These are phyloP conservation scores for Iodosphaeria phyllophila DNA, from an alignment of 2,329 filamentous ascomycete species.

Conservation along the genomic window DNA sequence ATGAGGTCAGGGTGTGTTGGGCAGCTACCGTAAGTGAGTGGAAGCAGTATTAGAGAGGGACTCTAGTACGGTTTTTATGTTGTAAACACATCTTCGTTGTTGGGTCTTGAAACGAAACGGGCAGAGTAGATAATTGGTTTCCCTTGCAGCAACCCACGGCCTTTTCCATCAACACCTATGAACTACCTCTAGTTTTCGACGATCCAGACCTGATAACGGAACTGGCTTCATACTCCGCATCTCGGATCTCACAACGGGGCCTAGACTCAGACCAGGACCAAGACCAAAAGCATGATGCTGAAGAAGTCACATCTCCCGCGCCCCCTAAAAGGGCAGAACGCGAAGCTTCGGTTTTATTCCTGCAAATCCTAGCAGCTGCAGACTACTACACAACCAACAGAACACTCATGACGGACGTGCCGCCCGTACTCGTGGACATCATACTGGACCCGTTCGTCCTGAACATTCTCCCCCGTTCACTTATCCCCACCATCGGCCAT, in stretches of 20 bases:
- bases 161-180: constrained; percentile 51
- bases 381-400: constrained; percentile 68
- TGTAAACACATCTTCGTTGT: no score
- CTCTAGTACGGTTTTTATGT: no score
- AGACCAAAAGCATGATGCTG: constrained; percentile 3
- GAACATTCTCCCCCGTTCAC: constrained; percentile 62
- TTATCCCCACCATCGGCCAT: constrained; percentile 55
- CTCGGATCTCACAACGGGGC: constrained; percentile 18
- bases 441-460: constrained; percentile 74
- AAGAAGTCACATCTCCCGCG: not conserved
- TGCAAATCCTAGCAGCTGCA: constrained; percentile 58
- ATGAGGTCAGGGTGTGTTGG: constrained; percentile 91
- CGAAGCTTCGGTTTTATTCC: constrained; percentile 40
- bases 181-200: constrained; percentile 40
- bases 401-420: constrained; percentile 56
- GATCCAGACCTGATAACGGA: constrained; percentile 45
- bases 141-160: constrained; percentile 72
- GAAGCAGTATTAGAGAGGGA: no score
- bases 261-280: constrained; percentile 4
- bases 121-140: no score
- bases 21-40: constrained; percentile 69
- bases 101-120: no score
- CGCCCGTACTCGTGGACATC: constrained; percentile 58
- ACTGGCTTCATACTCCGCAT: constrained; percentile 40
- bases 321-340: constrained; percentile 6